These are phyloP conservation scores for Trametes cinnabarina DNA, from an alignment of 768 basidiomycete species.

Conservation along the genomic window DNA sequence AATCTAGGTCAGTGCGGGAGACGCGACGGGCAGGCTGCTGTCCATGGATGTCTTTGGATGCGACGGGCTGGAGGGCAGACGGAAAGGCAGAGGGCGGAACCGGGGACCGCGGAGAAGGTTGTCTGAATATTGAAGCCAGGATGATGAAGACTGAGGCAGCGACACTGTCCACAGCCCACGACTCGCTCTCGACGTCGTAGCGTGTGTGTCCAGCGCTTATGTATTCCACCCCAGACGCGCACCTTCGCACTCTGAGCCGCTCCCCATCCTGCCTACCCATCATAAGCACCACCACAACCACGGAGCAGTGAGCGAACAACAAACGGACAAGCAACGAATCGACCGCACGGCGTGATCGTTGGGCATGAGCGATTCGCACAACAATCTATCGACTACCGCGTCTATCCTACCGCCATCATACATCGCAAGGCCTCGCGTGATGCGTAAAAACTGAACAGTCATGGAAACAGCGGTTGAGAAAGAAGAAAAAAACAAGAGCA, in stretches of 20 bases:
- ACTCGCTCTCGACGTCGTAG: background rate
- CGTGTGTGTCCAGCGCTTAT: no score
- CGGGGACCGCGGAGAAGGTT: conserved; percentile 42
- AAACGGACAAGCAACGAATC: background rate
- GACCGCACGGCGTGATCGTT: conserved; percentile 8
- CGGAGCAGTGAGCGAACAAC: background rate
- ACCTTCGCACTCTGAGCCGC: conserved; percentile 5
- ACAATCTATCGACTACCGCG: conserved; percentile 21
- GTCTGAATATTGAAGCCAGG: conserved; percentile 67
- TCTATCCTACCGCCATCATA: conserved; percentile 27
- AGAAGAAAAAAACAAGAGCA: conserved; percentile 1
- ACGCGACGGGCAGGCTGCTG: conserved; percentile 42
- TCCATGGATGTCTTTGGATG: conserved; percentile 46
- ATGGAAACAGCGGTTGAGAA: no score
- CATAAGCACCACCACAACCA: conserved; percentile 1
- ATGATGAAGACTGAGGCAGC: conserved; percentile 32
- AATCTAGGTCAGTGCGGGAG: conserved; percentile 77
- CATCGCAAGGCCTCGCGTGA: conserved; percentile 17
- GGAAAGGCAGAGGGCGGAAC: conserved; percentile 49
- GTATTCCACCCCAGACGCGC: no score
- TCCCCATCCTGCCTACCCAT: background rate
- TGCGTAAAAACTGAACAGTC: background rate
- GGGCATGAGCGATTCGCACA: conserved; percentile 7
- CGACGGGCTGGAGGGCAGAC: conserved; percentile 54
- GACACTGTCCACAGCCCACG: background rate